Percentiles rank a stretch among this genome's conserved stretches.
These are phyloP conservation scores for Rosa hybrid DNA, from an alignment of 331 rosid genomes.

Conservation along the genomic window DNA sequence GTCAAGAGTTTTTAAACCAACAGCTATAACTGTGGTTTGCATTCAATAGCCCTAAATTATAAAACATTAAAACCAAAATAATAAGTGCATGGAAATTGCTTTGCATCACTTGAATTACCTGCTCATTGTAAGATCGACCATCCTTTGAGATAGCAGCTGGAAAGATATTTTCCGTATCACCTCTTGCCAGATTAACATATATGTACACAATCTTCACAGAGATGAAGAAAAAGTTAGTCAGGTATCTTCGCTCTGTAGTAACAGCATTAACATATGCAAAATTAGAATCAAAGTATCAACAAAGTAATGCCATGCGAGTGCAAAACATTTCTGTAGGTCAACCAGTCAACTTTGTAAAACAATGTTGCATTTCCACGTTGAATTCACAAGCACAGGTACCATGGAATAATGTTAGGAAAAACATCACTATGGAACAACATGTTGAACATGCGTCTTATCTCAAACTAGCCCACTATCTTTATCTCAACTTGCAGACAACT, in stretches of 20 bases:
- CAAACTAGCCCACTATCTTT: not conserved
- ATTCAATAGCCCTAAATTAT: not conserved
- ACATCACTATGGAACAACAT: not conserved
- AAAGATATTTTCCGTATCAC: slow-evolving; percentile 71
- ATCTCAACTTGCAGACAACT: not conserved
- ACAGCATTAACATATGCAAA: not conserved
- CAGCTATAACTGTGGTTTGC: not conserved
- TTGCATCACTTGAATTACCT: slow-evolving; percentile 44
- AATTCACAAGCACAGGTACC: not conserved
- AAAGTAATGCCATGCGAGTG: not conserved
- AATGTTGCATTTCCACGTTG: not conserved
- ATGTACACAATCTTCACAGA: slow-evolving; percentile 71
- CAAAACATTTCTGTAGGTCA: no score
- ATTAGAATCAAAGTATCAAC: not conserved
- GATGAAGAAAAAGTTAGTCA: slow-evolving; percentile 4
- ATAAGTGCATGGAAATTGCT: not conserved
- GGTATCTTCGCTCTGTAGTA: not conserved
- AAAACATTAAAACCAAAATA: slow-evolving; percentile 7
- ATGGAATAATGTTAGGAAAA: not conserved
- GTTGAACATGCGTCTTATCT: not conserved
- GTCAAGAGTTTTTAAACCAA: not conserved
- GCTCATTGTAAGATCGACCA: slow-evolving; percentile 95
- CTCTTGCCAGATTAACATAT: slow-evolving; percentile 91
- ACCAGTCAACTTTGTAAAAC: not conserved
- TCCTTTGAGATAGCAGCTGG: slow-evolving; percentile 96